phyloP scores from a whole-genome alignment of 805 yeast genomes.

The Grigorovia humatica region DNA sequence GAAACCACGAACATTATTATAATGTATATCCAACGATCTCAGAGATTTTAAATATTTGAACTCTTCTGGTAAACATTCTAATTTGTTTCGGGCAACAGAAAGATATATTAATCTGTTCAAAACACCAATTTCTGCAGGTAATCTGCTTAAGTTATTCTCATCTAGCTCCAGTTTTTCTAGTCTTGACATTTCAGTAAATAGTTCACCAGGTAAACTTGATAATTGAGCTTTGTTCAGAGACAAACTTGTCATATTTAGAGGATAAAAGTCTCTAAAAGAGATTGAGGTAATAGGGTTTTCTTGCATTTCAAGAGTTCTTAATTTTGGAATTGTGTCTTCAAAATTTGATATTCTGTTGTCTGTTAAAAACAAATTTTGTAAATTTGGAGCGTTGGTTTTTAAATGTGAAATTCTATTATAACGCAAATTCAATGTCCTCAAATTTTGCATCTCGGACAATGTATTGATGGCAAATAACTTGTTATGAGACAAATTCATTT shows the following conservation, averaged over 20 bases:
- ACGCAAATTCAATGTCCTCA: conserved; percentile 68
- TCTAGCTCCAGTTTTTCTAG: conserved; percentile 68
- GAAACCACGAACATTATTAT: conserved; percentile 65
- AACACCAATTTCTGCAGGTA: conserved; percentile 59
- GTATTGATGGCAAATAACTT: conserved; percentile 34
- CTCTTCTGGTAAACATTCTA: conserved; percentile 57
- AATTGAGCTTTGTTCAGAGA: conserved; percentile 77
- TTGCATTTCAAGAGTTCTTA: conserved; percentile 63
- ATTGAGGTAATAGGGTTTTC: conserved; percentile 68
- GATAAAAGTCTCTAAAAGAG: conserved; percentile 32
- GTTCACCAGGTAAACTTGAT: conserved; percentile 56
- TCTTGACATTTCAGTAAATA: conserved; percentile 50
- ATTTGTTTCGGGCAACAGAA: conserved; percentile 63
- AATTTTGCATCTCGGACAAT: conserved; percentile 41
- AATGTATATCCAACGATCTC: conserved; percentile 66
- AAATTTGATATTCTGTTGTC: conserved; percentile 69
- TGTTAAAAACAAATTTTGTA: conserved; percentile 65
- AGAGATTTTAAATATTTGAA: conserved; percentile 52
- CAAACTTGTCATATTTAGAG: conserved; percentile 55
- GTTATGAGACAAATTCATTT: conserved; percentile 68
- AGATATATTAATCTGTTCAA: conserved; percentile 52
- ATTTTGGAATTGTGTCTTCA: conserved; percentile 47
- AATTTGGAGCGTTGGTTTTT: conserved; percentile 37
- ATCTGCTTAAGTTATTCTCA: conserved; percentile 65
- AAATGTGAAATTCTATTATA: conserved; percentile 48